Base-by-base conservation (phyloP, 257 asterid species). In the Jaltomata sinuosa region DNA sequence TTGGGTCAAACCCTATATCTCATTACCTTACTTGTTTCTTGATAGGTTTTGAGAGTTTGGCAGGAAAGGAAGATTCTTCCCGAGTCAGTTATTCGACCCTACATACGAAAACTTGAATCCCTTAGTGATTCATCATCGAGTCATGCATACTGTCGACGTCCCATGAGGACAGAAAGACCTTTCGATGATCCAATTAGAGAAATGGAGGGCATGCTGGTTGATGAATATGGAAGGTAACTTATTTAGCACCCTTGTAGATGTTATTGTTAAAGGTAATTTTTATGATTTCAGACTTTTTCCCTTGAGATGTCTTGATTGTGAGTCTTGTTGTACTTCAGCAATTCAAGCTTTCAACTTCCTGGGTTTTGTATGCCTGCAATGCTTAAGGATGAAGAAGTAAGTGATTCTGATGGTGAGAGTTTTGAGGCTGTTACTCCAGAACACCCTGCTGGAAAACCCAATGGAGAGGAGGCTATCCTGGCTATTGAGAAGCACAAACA, bases 341-440 rank as follows among this genome's bases (percentile, higher is more conserved):
- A 95, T 87, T 93, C 98, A 80, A 95, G 98, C 89, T 87, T 95
- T 88, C 95, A 93, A 90, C 94, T 95, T 83, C 92, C 94, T 82
- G 98, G 94, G 14, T 94, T 95, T 89, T 69, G 90, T 84, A 92
- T 95, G 98, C 98, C 97, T 76, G 92, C 92, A 87, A 94, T 95
- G 97, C 86, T 92, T 80, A 89, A 85, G 88, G 97, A 89, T 80
- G 96, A 89, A 69, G 97, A 91, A 40, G 93, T 89, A 80, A 85
- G 88, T 68, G 98, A 95, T 88, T 95, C 98, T 77, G 98, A 95
- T 85, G 97, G 94, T 85, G 98, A 94, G 90, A 88, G 91, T 87
- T 95, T 93, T 87, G 98, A 95, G 91, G 97, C 98, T 32, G 97
- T 95, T 79, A 95, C 98, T 81, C 98, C 97, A 68, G 98, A 95